Evolutionary conservation across 2,329 filamentous ascomycete genomes (phyloP).

Genomic region (Monilinia aucupariae): DNA sequence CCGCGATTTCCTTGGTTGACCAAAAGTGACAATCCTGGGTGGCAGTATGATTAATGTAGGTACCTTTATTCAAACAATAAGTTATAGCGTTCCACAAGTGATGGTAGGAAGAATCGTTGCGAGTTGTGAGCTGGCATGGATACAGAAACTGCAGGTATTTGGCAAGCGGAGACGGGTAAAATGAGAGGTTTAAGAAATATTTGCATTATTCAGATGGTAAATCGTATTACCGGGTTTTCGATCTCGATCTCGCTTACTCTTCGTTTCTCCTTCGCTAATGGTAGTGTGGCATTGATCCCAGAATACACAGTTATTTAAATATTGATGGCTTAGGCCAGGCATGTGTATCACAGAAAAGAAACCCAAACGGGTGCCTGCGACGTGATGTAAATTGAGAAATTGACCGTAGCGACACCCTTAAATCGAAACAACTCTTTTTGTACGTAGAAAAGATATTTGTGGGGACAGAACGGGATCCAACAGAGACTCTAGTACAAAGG

Average conservation of each 20-base stretch:
- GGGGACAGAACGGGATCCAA: too few relatives aligned
- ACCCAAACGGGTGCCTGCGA: too few relatives aligned
- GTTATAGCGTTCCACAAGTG: constrained; percentile 46
- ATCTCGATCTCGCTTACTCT: constrained; percentile 53
- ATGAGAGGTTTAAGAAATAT: constrained; percentile 53
- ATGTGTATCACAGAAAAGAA: too few relatives aligned
- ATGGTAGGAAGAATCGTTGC: constrained; percentile 48
- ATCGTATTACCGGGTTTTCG: constrained; percentile 48
- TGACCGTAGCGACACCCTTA: too few relatives aligned
- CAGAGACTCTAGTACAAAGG: too few relatives aligned
- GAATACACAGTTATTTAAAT: too few relatives aligned
- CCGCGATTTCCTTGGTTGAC: constrained; percentile 53
- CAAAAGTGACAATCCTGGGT: constrained; percentile 50
- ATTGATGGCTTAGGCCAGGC: too few relatives aligned
- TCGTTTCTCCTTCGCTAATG: constrained; percentile 46
- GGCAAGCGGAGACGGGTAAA: constrained; percentile 55
- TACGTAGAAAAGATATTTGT: too few relatives aligned
- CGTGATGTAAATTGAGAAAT: too few relatives aligned
- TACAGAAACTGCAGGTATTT: constrained; percentile 48
- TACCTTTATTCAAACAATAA: constrained; percentile 41
- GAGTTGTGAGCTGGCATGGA: constrained; percentile 48
- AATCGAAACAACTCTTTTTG: too few relatives aligned
- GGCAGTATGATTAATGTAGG: constrained; percentile 53
- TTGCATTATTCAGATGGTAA: constrained; percentile 54
- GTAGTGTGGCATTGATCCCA: constrained; percentile 36